Base-by-base conservation (phyloP, 352 stramenopile genomes). In the Nothophytophthora sp. region DNA sequence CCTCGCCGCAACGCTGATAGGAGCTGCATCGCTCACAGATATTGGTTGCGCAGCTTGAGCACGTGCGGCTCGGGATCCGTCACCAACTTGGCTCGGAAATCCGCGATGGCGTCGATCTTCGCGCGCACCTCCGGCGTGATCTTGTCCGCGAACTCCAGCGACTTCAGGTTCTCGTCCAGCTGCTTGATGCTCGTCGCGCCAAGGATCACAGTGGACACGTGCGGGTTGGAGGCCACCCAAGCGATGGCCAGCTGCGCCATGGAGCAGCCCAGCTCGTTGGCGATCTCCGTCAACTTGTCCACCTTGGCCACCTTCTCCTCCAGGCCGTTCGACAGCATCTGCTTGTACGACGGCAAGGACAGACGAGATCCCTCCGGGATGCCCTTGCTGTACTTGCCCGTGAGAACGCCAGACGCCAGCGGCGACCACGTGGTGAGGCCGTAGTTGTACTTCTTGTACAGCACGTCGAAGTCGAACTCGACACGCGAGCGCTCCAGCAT, bases 401-500 rank as follows among this genome's bases (percentile, higher is more conserved):
- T 89, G 6, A 92, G 55, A 4, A 92, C 42, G 16, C 79, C 81
- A 12, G 72, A 83, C 0, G 67, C 71, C 30, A 92, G 59, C 15
- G 78, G 79, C 32, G 69, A 86, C 79, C 79, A 92, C 39, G 76
- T 89, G 11, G 78, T 90, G 20, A 83, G 63, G 19, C 76, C 81
- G 48, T 90, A 76, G 50, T 81, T 82, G 66, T 88, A 88, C 35
- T 77, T 76, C 60, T 83, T 67, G 45, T 67, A 67, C 25, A 90
- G 45, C 39, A 79, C 75, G 43, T 73, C 63, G 47, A 76, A 90
- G 58, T 90, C 73, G 39, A 76, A 83, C 27, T 90, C 80, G 29
- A 90, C 72, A 10, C 72, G 63, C 46, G 76, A 78, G 28, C 80
- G 74, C 50, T 89, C 57, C 43, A 90, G 67, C 42, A 90, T 82